Conservation (phyloP, 495 filamentous ascomycete species). For the Tuber brumale region DNA sequence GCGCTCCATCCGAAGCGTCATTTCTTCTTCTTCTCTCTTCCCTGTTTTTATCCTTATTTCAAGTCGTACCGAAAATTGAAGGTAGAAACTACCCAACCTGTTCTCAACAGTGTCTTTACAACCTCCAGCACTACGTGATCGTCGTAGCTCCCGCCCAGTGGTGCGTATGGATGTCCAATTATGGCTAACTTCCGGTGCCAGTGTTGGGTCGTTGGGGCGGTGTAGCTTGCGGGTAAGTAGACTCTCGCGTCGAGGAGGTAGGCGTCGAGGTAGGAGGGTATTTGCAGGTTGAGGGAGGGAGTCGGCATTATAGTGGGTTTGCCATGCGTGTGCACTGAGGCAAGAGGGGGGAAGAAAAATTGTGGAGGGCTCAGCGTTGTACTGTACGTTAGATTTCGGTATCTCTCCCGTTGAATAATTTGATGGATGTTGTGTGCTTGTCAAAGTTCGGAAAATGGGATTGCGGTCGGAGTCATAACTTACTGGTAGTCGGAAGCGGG, state of each 20-base stretch:
- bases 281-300: conserved; percentile 64
- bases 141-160: conserved; percentile 78
- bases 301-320: conserved; percentile 38
- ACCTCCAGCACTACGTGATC: conserved; percentile 66
- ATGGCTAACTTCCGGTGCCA: conserved; percentile 57
- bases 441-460: background rate
- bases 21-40: too few relatives aligned
- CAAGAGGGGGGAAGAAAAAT: background rate
- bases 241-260: conserved; percentile 69
- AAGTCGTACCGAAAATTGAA: conserved; percentile 80
- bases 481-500: background rate
- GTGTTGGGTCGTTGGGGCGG: conserved; percentile 41
- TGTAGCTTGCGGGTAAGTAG: conserved; percentile 56
- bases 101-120: conserved; percentile 55
- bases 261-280: conserved; percentile 78
- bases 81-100: conserved; percentile 70
- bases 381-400: too few relatives aligned
- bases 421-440: background rate
- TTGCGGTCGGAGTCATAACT: background rate
- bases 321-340: conserved; percentile 14
- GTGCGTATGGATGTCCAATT: conserved; percentile 85
- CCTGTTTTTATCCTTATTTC: background rate
- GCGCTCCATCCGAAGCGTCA: background rate
- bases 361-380: background rate
- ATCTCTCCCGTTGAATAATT: background rate